A percentile compares a stretch with the other conserved stretches of the same genome.
Evolutionary conservation across 352 stramenopile species (phyloP).

Genomic region (Thraustochytrium sp.): DNA sequence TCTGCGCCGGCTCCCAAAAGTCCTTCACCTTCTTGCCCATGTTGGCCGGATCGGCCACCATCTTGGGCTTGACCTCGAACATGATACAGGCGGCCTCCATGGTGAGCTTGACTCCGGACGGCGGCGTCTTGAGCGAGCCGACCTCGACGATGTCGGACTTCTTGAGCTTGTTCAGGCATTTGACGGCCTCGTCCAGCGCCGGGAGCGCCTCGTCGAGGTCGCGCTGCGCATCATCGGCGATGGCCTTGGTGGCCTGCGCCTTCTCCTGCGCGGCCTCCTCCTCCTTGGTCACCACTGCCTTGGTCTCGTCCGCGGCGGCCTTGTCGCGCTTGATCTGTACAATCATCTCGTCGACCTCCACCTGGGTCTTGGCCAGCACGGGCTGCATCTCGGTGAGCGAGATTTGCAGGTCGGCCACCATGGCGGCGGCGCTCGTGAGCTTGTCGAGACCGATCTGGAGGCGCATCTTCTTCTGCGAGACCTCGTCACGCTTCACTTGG

Average conservation of each 20-base stretch:
- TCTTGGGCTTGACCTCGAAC: slow-evolving; percentile 82
- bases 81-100: slow-evolving; percentile 93
- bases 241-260: slow-evolving; percentile 75
- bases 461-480: slow-evolving; percentile 77
- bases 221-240: slow-evolving; percentile 81
- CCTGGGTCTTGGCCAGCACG: slow-evolving; percentile 62
- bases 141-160: slow-evolving; percentile 90
- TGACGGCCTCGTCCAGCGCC: slow-evolving; percentile 80
- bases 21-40: slow-evolving; percentile 88
- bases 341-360: slow-evolving; percentile 55
- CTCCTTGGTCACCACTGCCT: slow-evolving; percentile 41
- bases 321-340: slow-evolving; percentile 62
- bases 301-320: slow-evolving; percentile 64
- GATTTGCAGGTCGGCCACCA: slow-evolving; percentile 87
- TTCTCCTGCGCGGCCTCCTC: slow-evolving; percentile 58
- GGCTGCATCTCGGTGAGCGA: slow-evolving; percentile 85
- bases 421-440: slow-evolving; percentile 80
- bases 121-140: slow-evolving; percentile 90
- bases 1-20: slow-evolving; percentile 86
- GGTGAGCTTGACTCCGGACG: slow-evolving; percentile 84
- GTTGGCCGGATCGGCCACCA: slow-evolving; percentile 78
- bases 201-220: slow-evolving; percentile 86
- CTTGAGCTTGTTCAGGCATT: slow-evolving; percentile 82
- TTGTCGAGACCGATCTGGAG: slow-evolving; percentile 88
- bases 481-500: slow-evolving; percentile 74